Percentiles rank a stretch among this genome's conserved stretches.
phyloP scores from a whole-genome alignment of 129 eudicot species.

The Saussurea involucrata region DNA sequence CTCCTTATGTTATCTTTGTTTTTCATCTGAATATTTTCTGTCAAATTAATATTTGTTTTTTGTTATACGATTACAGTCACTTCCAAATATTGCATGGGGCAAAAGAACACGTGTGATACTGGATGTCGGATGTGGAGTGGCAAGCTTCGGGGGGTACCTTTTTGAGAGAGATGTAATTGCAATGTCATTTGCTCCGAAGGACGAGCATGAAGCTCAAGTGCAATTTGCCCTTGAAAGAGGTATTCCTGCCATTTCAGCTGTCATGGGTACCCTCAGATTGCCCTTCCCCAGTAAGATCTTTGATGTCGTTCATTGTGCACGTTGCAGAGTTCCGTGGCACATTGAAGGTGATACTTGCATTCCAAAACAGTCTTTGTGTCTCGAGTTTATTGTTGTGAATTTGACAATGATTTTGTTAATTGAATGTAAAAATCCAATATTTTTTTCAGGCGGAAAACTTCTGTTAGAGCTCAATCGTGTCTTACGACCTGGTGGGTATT shows the following conservation, averaged over 20 bases:
- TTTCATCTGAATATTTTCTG: background rate
- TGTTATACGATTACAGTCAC: constrained; percentile 19
- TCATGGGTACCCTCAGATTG: constrained; percentile 60
- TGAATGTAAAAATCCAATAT: constrained; percentile 3
- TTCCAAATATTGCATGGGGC: constrained; percentile 54
- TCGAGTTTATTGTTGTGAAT: background rate
- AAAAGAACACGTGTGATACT: constrained; percentile 53
- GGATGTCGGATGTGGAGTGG: constrained; percentile 69
- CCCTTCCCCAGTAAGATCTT: constrained; percentile 56
- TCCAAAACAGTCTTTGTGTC: background rate
- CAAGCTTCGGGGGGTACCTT: constrained; percentile 59
- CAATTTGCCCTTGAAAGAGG: constrained; percentile 68
- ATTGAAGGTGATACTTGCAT: constrained; percentile 40
- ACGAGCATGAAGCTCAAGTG: constrained; percentile 63
- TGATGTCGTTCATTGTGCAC: constrained; percentile 60
- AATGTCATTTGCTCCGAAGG: constrained; percentile 68
- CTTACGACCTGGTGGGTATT: constrained; percentile 59
- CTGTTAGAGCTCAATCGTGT: constrained; percentile 56
- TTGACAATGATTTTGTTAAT: background rate
- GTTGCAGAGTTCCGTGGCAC: constrained; percentile 67
- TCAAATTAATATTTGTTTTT: background rate
- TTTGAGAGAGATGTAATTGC: constrained; percentile 48
- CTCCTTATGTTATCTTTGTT: background rate
- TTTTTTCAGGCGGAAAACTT: constrained; percentile 54
- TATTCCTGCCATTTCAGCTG: constrained; percentile 57